phyloP scores from a whole-genome alignment of 2,329 filamentous ascomycete species.

The Phyllosticta citribraziliensis region DNA sequence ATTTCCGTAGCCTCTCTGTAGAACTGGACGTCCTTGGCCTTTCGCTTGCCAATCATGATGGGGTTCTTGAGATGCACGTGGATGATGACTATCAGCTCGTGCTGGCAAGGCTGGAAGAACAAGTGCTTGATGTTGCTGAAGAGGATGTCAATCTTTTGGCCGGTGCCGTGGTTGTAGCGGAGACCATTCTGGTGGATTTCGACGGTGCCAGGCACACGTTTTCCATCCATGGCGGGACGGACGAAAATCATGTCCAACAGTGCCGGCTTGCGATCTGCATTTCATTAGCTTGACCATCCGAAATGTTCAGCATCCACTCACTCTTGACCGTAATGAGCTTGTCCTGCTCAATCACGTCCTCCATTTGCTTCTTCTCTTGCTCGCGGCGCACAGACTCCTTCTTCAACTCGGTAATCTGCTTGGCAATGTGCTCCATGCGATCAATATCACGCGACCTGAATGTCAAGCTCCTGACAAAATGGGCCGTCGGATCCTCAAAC shows the following conservation, averaged over 20 bases:
- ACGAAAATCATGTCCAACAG: constrained; percentile 93
- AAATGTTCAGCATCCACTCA: constrained; percentile 36
- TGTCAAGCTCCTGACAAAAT: constrained; percentile 91
- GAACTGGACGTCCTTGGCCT: constrained; percentile 98
- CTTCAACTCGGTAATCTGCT: constrained; percentile 92
- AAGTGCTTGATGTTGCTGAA: constrained; percentile 98
- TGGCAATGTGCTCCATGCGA: constrained; percentile 81
- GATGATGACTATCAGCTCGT: constrained; percentile 95
- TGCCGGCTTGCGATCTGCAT: constrained; percentile 72
- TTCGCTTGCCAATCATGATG: constrained; percentile 97
- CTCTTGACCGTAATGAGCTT: constrained; percentile 92
- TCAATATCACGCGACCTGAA: constrained; percentile 85
- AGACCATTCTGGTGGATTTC: constrained; percentile 99
- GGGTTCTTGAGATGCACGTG: constrained; percentile 97
- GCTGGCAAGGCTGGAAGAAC: constrained; percentile 95
- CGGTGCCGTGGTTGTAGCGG: constrained; percentile 73
- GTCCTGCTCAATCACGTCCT: constrained; percentile 97
- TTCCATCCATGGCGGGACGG: constrained; percentile 89
- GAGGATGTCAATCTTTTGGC: constrained; percentile 74
- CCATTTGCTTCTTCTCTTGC: constrained; percentile 98
- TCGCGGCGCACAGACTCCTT: constrained; percentile 86
- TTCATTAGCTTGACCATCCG: not conserved
- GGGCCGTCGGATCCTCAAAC: constrained; percentile 90
- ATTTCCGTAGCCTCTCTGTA: constrained; percentile 97
- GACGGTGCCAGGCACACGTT: constrained; percentile 88